Evolutionary conservation across 1,284 basidiomycete genomes (phyloP), one percentile per base, ranked within the genome.

Genomic region (Cutaneotrichosporon spelunceum): DNA sequence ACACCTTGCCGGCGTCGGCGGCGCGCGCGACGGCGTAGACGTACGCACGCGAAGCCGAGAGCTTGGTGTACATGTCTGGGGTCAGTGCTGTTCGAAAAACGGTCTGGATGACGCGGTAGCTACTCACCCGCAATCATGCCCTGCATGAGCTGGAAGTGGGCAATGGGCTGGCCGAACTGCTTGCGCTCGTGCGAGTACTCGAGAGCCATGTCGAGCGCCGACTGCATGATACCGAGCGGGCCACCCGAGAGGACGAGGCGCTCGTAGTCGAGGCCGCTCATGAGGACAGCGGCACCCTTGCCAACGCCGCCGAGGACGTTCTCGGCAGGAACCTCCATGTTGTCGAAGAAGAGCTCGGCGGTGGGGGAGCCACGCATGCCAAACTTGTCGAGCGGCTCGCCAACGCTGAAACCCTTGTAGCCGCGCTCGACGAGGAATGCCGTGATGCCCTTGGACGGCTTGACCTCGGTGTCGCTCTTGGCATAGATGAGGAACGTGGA

Each of bases 331-430:
- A 96, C 88, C 68, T 88, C 84, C 69, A 93, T 93, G 69, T 93
- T 84, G 71, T 96, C 91, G 68, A 97, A 97, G 34, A 95, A 88
- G 30, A 97, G 82, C 77, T 96, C 93, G 71, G 91, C 93, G 0
- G 93, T 97, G 72, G 96, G 93, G 61, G 89, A 91, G 45, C 94
- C 94, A 65, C 94, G 83, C 93, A 97, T 97, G 1, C 93, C 93
- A 71, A 97, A 87, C 78, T 97, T 97, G 80, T 97, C 93, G 23
- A 97, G 82, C 70, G 93, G 93, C 67, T 89, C 90, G 68, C 89
- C 87, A 2, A 90, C 90, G 16, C 90, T 90, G 79, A 97, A 97
- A 6, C 94, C 94, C 36, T 84, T 78, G 76, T 86, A 90, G 2
- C 80, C 86, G 45, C 85, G 87, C 79, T 96, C 92, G 62, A 97